Conservation (phyloP, 352 stramenopile species). For the Pythium myriotylum region DNA sequence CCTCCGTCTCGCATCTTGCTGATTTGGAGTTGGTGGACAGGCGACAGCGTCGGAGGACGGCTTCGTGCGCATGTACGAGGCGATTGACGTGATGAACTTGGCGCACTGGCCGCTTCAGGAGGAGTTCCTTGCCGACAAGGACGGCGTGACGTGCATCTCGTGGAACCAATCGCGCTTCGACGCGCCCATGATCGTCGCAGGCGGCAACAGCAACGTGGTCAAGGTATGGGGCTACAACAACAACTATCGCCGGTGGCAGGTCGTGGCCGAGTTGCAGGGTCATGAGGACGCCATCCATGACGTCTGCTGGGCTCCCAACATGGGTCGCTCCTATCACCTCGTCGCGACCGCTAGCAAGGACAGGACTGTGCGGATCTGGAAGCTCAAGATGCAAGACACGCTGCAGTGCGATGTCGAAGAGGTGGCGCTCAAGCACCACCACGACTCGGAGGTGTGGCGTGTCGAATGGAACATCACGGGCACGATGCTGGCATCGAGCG, state of each 20-base stretch:
- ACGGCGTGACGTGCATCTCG: slow-evolving; percentile 91
- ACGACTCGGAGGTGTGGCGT: slow-evolving; percentile 93
- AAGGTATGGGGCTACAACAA: slow-evolving; percentile 94
- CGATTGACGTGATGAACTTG: slow-evolving; percentile 95
- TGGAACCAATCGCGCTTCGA: slow-evolving; percentile 96
- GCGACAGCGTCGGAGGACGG: slow-evolving; percentile 94
- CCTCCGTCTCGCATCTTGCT: too few species aligned
- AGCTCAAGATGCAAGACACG: slow-evolving; percentile 76
- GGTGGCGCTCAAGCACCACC: slow-evolving; percentile 79
- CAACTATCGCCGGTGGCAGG: slow-evolving; percentile 82
- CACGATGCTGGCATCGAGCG: slow-evolving; percentile 93
- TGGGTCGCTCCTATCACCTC: slow-evolving; percentile 92
- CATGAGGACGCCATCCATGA: slow-evolving; percentile 93
- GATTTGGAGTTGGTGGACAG: slow-evolving; percentile 35
- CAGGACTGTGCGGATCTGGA: slow-evolving; percentile 87
- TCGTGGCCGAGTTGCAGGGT: slow-evolving; percentile 79
- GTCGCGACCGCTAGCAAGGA: slow-evolving; percentile 94
- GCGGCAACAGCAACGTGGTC: slow-evolving; percentile 85
- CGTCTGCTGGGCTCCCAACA: slow-evolving; percentile 96
- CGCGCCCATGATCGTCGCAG: slow-evolving; percentile 93
- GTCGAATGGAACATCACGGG: slow-evolving; percentile 98
- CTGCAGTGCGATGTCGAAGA: slow-evolving; percentile 73
- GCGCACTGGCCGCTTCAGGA: slow-evolving; percentile 94
- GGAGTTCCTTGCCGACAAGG: slow-evolving; percentile 81
- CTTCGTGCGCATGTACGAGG: slow-evolving; percentile 95